These are phyloP conservation scores for Inga leiocalycina DNA, from an alignment of 306 rosid genomes.

Conservation along the genomic window DNA sequence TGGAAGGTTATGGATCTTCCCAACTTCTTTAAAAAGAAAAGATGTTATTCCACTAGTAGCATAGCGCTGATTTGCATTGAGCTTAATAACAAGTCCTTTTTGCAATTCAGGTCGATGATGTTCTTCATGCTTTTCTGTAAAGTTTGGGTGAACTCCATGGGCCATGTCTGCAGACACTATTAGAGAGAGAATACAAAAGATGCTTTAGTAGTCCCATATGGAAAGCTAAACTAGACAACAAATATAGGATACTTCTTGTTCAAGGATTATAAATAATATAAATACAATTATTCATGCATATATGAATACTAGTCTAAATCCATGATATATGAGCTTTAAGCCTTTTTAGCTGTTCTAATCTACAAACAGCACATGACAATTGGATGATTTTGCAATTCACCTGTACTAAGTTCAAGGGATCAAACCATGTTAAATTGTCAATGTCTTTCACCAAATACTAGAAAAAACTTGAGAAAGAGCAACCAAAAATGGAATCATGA, in stretches of 20 bases:
- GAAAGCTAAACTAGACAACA: conserved; percentile 17
- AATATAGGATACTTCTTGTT: not conserved
- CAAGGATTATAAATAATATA: not conserved
- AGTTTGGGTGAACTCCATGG: conserved; percentile 97
- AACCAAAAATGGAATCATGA: not conserved
- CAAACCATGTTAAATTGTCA: conserved; percentile 8
- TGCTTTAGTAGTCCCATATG: conserved; percentile 34
- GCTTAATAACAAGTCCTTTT: conserved; percentile 91
- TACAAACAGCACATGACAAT: not conserved
- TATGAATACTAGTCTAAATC: not conserved
- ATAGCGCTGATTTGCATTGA: conserved; percentile 96
- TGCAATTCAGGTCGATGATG: conserved; percentile 88
- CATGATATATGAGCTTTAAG: not conserved
- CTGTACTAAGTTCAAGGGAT: not conserved
- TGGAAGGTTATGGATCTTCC: conserved; percentile 79
- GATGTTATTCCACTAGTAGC: conserved; percentile 92
- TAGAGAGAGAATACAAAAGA: conserved; percentile 36
- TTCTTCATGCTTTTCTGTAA: conserved; percentile 89
- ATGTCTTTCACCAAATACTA: not conserved
- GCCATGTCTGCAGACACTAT: conserved; percentile 99
- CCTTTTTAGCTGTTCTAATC: conserved; percentile 6
- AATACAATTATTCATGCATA: conserved; percentile 20
- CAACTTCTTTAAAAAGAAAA: conserved; percentile 89
- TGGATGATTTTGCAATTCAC: not conserved
- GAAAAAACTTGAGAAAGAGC: not conserved